Conservation (phyloP, 192 early-diverging fungal species). For the Haplosporangium gracile region DNA sequence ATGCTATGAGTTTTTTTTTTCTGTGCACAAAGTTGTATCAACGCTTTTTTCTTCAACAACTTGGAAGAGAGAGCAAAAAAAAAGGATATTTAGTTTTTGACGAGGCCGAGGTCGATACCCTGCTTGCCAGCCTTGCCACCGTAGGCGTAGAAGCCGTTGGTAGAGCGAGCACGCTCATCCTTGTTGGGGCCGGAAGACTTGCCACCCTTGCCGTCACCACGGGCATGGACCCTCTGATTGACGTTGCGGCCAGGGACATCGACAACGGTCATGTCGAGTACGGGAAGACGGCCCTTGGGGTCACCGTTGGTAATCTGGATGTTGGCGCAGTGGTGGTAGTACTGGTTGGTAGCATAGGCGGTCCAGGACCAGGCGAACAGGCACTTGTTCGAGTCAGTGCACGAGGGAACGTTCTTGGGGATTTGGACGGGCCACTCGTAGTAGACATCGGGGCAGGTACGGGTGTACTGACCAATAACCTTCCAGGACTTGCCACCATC, state of each 20-base stretch:
- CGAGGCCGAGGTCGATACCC: slow-evolving; percentile 35
- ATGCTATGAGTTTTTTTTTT: neutral
- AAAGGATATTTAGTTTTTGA: neutral
- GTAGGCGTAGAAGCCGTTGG: slow-evolving; percentile 32
- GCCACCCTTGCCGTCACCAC: slow-evolving; percentile 20
- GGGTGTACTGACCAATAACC: slow-evolving; percentile 57
- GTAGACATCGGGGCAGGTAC: slow-evolving; percentile 60
- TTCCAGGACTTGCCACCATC: slow-evolving; percentile 73
- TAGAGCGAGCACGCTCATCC: slow-evolving; percentile 2
- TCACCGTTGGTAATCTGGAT: slow-evolving; percentile 63
- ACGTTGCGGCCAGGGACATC: slow-evolving; percentile 20
- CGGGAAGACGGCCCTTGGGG: slow-evolving; percentile 17
- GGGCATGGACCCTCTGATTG: slow-evolving; percentile 18
- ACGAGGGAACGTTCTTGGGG: slow-evolving; percentile 53
- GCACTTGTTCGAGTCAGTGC: slow-evolving; percentile 48
- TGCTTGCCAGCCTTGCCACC: slow-evolving; percentile 21
- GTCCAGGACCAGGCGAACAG: slow-evolving; percentile 75
- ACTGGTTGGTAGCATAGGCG: slow-evolving; percentile 77
- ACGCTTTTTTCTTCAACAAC: slow-evolving; percentile 6
- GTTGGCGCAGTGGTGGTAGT: slow-evolving; percentile 84
- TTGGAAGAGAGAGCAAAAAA: neutral
- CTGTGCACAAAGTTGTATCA: neutral
- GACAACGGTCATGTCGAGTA: slow-evolving; percentile 39
- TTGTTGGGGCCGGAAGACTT: slow-evolving; percentile 20
- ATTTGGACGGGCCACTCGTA: slow-evolving; percentile 58